phyloP scores from a whole-genome alignment of 2,329 filamentous ascomycete species.

The Aspergillus spinulosporus region DNA sequence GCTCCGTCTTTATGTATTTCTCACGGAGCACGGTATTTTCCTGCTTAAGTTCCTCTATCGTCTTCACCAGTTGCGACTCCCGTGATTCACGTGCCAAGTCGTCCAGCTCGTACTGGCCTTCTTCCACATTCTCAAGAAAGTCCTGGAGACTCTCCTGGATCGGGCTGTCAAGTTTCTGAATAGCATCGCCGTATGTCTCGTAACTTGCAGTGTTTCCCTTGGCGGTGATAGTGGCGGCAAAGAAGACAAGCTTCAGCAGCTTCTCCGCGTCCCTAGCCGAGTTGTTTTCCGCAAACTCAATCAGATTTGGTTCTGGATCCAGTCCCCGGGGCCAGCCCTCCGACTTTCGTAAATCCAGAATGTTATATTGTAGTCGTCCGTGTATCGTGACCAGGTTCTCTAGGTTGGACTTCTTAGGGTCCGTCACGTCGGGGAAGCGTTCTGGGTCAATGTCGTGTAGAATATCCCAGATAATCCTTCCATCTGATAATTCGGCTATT shows the following conservation, averaged over 20 bases:
- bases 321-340: constrained; percentile 47
- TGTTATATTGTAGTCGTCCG: constrained; percentile 39
- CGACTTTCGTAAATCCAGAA: constrained; percentile 37
- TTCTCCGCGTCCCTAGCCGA: constrained; percentile 50
- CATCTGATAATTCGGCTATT: constrained; percentile 46
- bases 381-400: constrained; percentile 27
- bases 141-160: constrained; percentile 49
- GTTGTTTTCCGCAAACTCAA: constrained; percentile 47
- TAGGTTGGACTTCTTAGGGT: constrained; percentile 51
- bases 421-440: constrained; percentile 49
- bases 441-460: constrained; percentile 51
- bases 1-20: constrained; percentile 41
- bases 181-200: constrained; percentile 54
- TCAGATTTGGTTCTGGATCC: constrained; percentile 47
- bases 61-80: constrained; percentile 21
- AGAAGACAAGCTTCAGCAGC: constrained; percentile 63
- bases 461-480: constrained; percentile 49
- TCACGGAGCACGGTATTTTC: constrained; percentile 35
- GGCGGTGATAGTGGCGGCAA: constrained; percentile 51
- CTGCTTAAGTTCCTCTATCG: constrained; percentile 1
- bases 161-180: constrained; percentile 45
- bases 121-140: constrained; percentile 50
- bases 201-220: background rate
- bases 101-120: constrained; percentile 40
- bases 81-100: constrained; percentile 37